phyloP scores from a whole-genome alignment of 179 eudicot genomes.

The Heliamphora pulchella region DNA sequence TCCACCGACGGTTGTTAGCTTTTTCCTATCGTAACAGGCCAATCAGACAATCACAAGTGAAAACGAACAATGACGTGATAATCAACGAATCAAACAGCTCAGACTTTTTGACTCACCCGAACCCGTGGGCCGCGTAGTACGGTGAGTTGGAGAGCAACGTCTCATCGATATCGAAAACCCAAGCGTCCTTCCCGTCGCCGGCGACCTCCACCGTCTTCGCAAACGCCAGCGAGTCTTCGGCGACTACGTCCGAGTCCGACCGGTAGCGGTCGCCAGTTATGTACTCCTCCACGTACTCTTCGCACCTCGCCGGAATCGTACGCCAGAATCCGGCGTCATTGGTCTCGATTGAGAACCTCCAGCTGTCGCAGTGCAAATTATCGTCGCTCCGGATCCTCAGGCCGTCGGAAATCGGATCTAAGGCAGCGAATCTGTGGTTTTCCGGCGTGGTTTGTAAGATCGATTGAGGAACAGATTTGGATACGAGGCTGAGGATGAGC shows the following conservation, averaged over 20 bases:
- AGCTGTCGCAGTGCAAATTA: slow-evolving; percentile 50
- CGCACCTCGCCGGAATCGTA: slow-evolving; percentile 41
- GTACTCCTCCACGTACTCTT: slow-evolving; percentile 39
- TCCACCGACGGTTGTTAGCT: too few relatives aligned
- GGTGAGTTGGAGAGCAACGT: slow-evolving; percentile 43
- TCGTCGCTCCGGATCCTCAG: slow-evolving; percentile 14
- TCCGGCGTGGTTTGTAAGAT: slow-evolving; percentile 23
- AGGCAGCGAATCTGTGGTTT: slow-evolving; percentile 2
- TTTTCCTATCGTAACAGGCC: too few relatives aligned
- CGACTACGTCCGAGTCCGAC: slow-evolving; percentile 46
- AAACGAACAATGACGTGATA: not conserved
- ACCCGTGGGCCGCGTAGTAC: slow-evolving; percentile 30
- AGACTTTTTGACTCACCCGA: slow-evolving; percentile 22
- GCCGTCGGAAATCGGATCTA: not conserved
- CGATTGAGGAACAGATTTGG: slow-evolving; percentile 18
- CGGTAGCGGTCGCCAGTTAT: slow-evolving; percentile 42
- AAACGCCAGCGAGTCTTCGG: slow-evolving; percentile 33
- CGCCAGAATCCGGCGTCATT: slow-evolving; percentile 53
- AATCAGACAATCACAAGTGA: too few relatives aligned
- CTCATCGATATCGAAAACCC: slow-evolving; percentile 53
- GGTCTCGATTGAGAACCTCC: slow-evolving; percentile 67
- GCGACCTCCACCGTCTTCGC: slow-evolving; percentile 34
- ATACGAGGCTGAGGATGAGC: slow-evolving; percentile 18
- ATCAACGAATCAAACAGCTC: not conserved
- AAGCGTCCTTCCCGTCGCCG: slow-evolving; percentile 35